Evolutionary conservation across 345 rosid genomes (phyloP), one percentile per base, ranked within the genome.

Genomic region (Laguncularia racemosa): DNA sequence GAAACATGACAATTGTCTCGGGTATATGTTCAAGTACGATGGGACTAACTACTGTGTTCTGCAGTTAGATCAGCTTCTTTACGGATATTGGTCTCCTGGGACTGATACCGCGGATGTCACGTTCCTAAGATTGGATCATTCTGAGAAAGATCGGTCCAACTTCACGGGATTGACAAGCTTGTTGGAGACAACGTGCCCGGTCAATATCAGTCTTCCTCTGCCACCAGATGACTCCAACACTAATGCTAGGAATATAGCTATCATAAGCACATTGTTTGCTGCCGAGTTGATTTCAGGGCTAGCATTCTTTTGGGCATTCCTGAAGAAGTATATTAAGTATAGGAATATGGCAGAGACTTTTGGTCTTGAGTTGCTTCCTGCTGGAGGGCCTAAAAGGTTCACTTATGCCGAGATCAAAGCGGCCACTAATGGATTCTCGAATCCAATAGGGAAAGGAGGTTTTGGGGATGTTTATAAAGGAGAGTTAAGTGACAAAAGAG

Each of bases 401-500:
- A 40, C 76, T 0, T 71, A 69, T 20, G 76, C 80, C 0, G 88
- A 84, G 73, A 75, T 84, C 48, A 79, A 78, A 72, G 67, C 71
- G 1, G 91, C 88, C 14, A 84, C 91, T 0, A 57, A 68, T 16
- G 85, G 53, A 23, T 79, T 84, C 69, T 71, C 76, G 1, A 57
- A 71, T 44, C 71, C 66, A 6, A 81, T 84, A 6, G 88, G 91
- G 20, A 76, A 60, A 63, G 91, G 91, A 6, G 91, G 84, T 1
- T 84, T 81, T 38, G 91, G 88, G 21, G 91, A 84, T 33, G 88
- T 84, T 61, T 84, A 79, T 13, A 77, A 61, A 64, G 91, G 91
- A 16, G 85, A 76, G 59, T 52, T 84, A 58, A 54, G 71, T 7
- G 88, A 84, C 46, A 78, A 81, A 59, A 71, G 91, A 16, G 70